phyloP scores from a whole-genome alignment of 2,329 filamentous ascomycete species.

The Colletotrichum camelliae region DNA sequence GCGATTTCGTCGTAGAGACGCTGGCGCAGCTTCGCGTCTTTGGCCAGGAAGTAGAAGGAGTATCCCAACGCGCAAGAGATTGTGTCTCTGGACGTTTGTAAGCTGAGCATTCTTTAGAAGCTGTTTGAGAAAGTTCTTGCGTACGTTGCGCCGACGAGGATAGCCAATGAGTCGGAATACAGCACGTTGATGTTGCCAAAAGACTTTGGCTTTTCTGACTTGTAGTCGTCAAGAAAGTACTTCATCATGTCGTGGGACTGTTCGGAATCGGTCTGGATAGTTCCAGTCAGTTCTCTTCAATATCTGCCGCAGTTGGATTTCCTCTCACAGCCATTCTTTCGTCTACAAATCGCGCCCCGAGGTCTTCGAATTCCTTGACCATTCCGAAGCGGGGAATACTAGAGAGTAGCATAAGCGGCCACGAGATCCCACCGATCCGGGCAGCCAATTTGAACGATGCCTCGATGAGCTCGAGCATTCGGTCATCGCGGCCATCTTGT shows the following conservation, averaged over 20 bases:
- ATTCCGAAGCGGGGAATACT: conserved; percentile 16
- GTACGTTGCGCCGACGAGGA: conserved; percentile 28
- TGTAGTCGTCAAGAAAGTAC: conserved; percentile 28
- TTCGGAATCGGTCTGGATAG: conserved; percentile 17
- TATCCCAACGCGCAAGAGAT: conserved; percentile 20
- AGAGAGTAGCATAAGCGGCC: conserved; percentile 24
- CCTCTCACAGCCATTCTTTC: conserved; percentile 23
- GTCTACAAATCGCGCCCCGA: conserved; percentile 41
- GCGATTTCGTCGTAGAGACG: conserved; percentile 19
- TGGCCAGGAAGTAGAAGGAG: conserved; percentile 22
- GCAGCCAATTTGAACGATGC: conserved; percentile 23
- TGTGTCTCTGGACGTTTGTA: conserved; percentile 6
- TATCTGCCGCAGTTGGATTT: accelerated
- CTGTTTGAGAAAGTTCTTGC: background rate
- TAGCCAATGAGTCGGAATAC: conserved; percentile 24
- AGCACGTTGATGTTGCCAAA: conserved; percentile 26
- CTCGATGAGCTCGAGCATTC: conserved; percentile 27
- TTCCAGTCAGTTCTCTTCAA: background rate
- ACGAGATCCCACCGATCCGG: conserved; percentile 24
- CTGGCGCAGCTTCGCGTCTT: background rate
- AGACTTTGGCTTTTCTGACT: conserved; percentile 25
- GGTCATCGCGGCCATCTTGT: conserved; percentile 25
- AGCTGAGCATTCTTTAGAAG: background rate
- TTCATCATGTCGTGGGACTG: conserved; percentile 28
- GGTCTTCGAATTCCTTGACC: conserved; percentile 45